Conservation (phyloP, 345 rosid genomes). For the Sisymbrium altissimum region DNA sequence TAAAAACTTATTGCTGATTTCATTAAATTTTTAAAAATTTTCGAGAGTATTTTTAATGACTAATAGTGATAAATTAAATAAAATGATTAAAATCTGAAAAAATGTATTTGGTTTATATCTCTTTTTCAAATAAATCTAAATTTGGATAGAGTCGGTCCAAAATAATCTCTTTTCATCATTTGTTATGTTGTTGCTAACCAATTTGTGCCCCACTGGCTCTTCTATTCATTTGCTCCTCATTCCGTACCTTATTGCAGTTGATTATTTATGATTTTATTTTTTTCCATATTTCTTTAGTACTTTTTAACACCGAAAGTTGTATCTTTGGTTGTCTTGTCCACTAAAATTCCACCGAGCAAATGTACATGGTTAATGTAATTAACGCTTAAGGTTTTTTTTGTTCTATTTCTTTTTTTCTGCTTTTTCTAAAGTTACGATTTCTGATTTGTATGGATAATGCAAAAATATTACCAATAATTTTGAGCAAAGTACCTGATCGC, state of each 20-base stretch:
- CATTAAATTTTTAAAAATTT: no score
- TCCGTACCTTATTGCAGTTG: no score
- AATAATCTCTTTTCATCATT: background rate
- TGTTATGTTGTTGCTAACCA: conserved; percentile 10
- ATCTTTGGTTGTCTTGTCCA: conserved; percentile 3
- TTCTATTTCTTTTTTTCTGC: background rate
- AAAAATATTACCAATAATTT: background rate
- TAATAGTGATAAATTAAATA: no score
- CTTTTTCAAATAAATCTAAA: no score
- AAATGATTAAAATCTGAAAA: no score
- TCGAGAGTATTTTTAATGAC: no score
- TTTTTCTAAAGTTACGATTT: background rate
- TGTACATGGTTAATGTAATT: background rate
- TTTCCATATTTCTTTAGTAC: background rate
- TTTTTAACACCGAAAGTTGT: conserved; percentile 29
- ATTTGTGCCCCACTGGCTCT: background rate
- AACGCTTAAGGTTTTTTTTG: background rate
- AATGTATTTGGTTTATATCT: no score
- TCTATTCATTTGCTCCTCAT: no score
- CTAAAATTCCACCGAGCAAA: background rate
- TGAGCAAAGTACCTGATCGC: background rate
- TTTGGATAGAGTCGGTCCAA: background rate
- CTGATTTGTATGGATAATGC: background rate
- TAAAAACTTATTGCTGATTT: no score
- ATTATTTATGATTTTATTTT: background rate